Evolutionary conservation across 768 basidiomycete genomes (phyloP).

Genomic region (Hygrophorus pudorinus): DNA sequence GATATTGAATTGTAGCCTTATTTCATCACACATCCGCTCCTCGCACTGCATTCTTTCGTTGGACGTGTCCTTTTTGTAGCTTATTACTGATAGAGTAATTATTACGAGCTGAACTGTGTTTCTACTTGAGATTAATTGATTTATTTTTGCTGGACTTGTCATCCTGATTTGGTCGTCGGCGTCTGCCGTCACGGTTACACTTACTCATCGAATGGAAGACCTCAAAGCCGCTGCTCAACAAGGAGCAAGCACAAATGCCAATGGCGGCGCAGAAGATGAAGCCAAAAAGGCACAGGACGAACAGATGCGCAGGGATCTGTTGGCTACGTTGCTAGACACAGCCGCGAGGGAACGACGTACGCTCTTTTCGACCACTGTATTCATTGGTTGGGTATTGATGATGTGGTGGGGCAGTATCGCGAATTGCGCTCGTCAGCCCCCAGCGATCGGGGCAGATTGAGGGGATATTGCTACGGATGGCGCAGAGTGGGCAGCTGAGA

Average conservation of each 20-base stretch:
- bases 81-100: too few species aligned
- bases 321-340: slow-evolving; percentile 67
- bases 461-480: slow-evolving; percentile 69
- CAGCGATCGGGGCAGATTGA: slow-evolving; percentile 77
- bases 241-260: not conserved
- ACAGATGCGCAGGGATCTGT: slow-evolving; percentile 64
- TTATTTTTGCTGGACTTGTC: too few species aligned
- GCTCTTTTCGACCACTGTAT: slow-evolving; percentile 13
- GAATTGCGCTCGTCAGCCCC: slow-evolving; percentile 81
- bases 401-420: slow-evolving; percentile 46
- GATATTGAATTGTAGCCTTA: too few species aligned
- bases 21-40: too few species aligned
- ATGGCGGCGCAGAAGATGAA: slow-evolving; percentile 30
- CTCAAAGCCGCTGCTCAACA: not conserved
- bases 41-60: too few species aligned
- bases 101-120: too few species aligned
- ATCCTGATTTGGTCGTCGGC: too few species aligned
- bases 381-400: not conserved
- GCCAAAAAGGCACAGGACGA: slow-evolving; percentile 59
- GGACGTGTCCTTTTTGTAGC: too few species aligned
- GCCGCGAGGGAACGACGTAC: slow-evolving; percentile 76
- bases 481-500: slow-evolving; percentile 71
- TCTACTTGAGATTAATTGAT: too few species aligned
- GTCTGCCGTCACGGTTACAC: too few species aligned
- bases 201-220: not conserved